Base-by-base conservation (phyloP, 192 early-diverging fungal genomes). In the Coemansia umbellata region DNA sequence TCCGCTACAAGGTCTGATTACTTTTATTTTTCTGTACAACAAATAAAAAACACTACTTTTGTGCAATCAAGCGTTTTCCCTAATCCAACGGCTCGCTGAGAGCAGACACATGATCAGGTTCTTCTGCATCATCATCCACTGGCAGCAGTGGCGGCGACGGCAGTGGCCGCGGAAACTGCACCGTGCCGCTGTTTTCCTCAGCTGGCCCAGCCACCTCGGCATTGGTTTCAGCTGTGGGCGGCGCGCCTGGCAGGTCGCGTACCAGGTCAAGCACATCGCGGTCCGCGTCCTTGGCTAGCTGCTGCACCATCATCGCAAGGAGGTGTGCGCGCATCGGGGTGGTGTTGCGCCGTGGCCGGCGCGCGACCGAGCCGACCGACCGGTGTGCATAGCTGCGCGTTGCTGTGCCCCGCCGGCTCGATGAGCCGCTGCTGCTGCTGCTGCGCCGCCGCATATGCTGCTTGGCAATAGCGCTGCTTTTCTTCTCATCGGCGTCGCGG, bases 261-360 rank as follows among this genome's bases (percentile, higher is more conserved):
- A 78, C 56, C 27, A 45, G 24, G 23, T 68, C 70, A 4, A 63
- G 59, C 13, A 79, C 78, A 21, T 79, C 78, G 1, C 78, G 51
- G 41, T 79, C 78, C 1, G 30, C 43, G 24, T 79, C 78, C 21
- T 40, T 50, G 1, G 58, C 63, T 22, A 79, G 50, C 48, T 69
- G 61, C 52, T 69, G 61, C 3, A 79, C 61, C 57, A 78, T 66
- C 3, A 54, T 67, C 3, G 69, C 69, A 22, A 78, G 47, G 37
- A 78, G 37, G 17, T 79, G 70, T 3, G 70, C 71, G n/a, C 77
- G 60, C 70, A 73, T 79, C 3, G 65, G 67, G 35, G 69, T 74
- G 1, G 66, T 70, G 32, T 77, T 77, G 7, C 74, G 55, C 0
- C 72, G 47, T 8, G 63, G 55, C 0, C 61, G 51, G 3, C 60